Conservation (phyloP, 352 stramenopile species). For the Globisporangium spiculum region DNA sequence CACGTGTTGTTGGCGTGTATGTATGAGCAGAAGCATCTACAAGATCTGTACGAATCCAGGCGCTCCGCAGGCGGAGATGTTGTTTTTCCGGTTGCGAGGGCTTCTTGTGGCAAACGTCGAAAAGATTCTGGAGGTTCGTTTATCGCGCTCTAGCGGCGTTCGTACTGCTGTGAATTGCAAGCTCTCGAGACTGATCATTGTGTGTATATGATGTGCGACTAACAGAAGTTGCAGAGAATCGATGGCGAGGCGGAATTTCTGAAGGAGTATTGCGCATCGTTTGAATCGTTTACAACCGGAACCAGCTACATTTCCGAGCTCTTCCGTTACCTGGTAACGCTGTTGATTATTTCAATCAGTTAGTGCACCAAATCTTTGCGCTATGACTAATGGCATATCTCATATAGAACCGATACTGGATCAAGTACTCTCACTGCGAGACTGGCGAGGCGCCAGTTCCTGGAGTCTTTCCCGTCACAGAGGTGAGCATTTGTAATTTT, state of each 20-base stretch:
- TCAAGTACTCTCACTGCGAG: constrained; percentile 83
- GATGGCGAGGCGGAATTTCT: constrained; percentile 69
- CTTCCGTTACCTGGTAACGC: constrained; percentile 69
- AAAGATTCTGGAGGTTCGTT: constrained; percentile 43
- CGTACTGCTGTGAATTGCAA: background rate
- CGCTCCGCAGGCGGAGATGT: constrained; percentile 71
- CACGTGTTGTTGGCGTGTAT: background rate
- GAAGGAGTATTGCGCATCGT: constrained; percentile 60
- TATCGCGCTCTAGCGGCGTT: background rate
- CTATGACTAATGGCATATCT: background rate
- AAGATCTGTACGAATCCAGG: constrained; percentile 87
- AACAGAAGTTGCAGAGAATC: constrained; percentile 50
- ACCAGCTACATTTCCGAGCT: constrained; percentile 81
- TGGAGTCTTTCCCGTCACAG: constrained; percentile 77
- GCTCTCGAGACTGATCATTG: background rate
- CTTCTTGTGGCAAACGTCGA: constrained; percentile 73
- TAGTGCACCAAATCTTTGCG: background rate
- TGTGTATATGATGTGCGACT: background rate
- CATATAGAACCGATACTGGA: constrained; percentile 81
- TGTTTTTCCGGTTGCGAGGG: constrained; percentile 76
- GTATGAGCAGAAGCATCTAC: constrained; percentile 63
- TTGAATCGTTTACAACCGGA: constrained; percentile 71
- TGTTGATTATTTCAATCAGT: background rate
- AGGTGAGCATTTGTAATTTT: constrained; percentile 34
- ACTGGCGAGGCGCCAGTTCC: constrained; percentile 79